phyloP scores from a whole-genome alignment of 1,284 basidiomycete species.

The Ustilago tritici region DNA sequence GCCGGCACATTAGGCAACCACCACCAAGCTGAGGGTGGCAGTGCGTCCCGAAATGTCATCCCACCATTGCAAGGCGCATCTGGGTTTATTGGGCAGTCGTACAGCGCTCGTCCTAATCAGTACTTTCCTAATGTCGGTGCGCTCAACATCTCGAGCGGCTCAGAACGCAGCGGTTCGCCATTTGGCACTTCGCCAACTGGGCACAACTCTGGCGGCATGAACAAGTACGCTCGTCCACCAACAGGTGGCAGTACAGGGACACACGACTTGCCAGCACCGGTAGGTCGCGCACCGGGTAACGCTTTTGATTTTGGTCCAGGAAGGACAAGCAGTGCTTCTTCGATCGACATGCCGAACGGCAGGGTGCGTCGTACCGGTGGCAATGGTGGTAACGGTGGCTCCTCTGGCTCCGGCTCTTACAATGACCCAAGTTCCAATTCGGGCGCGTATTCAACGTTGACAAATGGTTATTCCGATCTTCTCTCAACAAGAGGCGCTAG shows the following conservation, averaged over 20 bases:
- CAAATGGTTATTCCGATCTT: slow-evolving; percentile 15
- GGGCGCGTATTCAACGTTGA: not conserved
- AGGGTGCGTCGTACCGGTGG: slow-evolving; percentile 13
- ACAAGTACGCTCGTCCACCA: slow-evolving; percentile 20
- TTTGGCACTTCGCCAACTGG: slow-evolving; percentile 28
- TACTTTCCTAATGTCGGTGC: slow-evolving; percentile 21
- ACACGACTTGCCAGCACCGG: slow-evolving; percentile 28
- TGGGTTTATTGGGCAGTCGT: slow-evolving; percentile 39
- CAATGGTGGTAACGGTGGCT: slow-evolving; percentile 18
- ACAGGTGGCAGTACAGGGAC: slow-evolving; percentile 2
- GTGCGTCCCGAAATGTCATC: slow-evolving; percentile 35
- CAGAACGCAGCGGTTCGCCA: slow-evolving; percentile 32
- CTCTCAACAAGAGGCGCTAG: slow-evolving; percentile 1
- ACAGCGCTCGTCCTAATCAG: slow-evolving; percentile 19
- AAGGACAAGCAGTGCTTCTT: slow-evolving; percentile 31
- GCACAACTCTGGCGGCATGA: slow-evolving; percentile 13
- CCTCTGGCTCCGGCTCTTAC: not conserved
- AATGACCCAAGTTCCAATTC: not conserved
- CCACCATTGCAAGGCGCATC: slow-evolving; percentile 39
- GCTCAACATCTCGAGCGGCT: slow-evolving; percentile 19
- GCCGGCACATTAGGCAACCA: slow-evolving; percentile 22
- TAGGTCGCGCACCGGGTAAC: slow-evolving; percentile 40
- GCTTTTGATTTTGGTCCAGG: slow-evolving; percentile 47
- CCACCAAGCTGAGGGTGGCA: slow-evolving; percentile 5
- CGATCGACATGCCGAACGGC: slow-evolving; percentile 27